A percentile compares a stretch with the other conserved stretches of the same genome.
phyloP scores from a whole-genome alignment of 257 asterid genomes.

The Nicotiana tabacum region DNA sequence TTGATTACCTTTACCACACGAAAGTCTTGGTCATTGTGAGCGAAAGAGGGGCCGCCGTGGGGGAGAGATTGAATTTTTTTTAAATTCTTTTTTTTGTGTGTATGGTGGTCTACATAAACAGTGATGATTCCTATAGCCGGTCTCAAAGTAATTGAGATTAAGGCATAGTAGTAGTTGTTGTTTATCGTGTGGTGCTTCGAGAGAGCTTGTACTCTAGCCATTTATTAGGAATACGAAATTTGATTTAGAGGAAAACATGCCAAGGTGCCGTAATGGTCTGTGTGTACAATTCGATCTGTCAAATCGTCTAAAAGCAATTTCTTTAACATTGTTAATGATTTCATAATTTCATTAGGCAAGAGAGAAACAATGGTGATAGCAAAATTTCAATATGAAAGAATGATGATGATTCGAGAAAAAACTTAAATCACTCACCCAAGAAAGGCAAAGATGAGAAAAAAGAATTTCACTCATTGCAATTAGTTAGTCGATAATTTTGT shows the following conservation, averaged over 20 bases:
- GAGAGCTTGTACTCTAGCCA: background rate
- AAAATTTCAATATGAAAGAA: too few relatives aligned
- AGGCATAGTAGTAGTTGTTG: background rate
- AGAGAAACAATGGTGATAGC: background rate
- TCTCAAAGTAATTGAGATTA: background rate
- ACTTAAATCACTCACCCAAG: too few relatives aligned
- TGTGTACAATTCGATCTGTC: background rate
- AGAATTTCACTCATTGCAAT: too few relatives aligned
- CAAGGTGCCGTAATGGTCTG: too few relatives aligned
- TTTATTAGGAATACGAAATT: background rate
- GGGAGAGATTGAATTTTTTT: background rate
- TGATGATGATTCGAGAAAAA: too few relatives aligned
- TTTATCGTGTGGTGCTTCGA: background rate
- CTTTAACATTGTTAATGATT: background rate
- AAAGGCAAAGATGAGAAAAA: too few relatives aligned
- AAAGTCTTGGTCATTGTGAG: background rate
- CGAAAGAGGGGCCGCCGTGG: background rate
- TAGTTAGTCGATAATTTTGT: too few relatives aligned
- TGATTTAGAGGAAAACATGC: background rate
- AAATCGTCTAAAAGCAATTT: background rate
- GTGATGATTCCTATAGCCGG: background rate
- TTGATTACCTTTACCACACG: background rate
- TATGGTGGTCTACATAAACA: background rate
- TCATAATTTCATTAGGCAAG: background rate
- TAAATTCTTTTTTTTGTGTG: background rate